Conservation (phyloP, 345 rosid genomes). For the Bruguiera parviflora region DNA sequence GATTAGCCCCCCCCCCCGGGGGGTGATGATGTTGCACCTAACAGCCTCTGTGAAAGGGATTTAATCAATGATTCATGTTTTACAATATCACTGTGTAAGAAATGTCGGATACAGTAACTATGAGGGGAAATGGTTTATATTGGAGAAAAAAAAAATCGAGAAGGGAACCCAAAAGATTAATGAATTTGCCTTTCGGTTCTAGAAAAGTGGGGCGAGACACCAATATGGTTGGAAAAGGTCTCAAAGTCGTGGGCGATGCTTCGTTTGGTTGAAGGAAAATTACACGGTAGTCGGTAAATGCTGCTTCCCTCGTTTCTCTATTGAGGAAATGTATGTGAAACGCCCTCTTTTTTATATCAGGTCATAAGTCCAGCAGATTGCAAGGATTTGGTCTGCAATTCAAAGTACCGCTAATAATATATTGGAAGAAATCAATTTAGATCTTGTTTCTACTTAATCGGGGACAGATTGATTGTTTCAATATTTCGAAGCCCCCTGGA, state of each 20-base stretch:
- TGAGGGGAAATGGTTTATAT: neutral
- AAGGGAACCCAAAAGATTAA: neutral
- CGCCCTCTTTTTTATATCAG: no score
- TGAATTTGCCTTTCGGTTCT: neutral
- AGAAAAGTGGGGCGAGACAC: conserved; percentile 14
- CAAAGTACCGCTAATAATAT: no score
- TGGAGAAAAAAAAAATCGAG: neutral
- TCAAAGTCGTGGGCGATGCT: neutral
- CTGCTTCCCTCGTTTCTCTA: no score
- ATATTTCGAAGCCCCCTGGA: no score
- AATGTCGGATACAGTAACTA: neutral
- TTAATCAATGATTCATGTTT: neutral
- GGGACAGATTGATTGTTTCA: no score
- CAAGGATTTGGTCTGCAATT: no score
- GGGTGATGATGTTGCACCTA: conserved; percentile 23
- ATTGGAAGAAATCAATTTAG: no score
- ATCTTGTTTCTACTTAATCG: no score
- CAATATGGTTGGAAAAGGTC: neutral
- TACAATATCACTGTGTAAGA: neutral
- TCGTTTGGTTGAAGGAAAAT: neutral
- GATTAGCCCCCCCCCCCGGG: neutral
- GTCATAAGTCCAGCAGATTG: no score
- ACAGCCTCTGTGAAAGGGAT: conserved; percentile 1
- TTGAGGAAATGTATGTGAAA: no score
- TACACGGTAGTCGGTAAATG: no score